phyloP scores from a whole-genome alignment of 306 rosid genomes.

The Ormosia semicastrata region DNA sequence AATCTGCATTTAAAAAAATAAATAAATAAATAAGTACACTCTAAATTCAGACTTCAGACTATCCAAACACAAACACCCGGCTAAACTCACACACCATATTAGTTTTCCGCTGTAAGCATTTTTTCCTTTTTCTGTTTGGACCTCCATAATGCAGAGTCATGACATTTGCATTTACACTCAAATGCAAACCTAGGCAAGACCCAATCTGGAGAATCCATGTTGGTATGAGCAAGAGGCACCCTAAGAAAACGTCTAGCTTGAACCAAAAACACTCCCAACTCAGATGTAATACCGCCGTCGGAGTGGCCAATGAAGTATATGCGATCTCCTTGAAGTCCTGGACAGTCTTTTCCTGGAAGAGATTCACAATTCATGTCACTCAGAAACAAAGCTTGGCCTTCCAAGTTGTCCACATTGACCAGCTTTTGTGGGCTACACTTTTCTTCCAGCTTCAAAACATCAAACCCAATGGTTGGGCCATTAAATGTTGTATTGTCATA shows the following conservation, averaged over 20 bases:
- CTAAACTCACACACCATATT: not conserved
- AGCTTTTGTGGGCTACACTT: not conserved
- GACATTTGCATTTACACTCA: not conserved
- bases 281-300: not conserved
- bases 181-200: not conserved
- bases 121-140: too few relatives aligned
- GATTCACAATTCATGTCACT: not conserved
- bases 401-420: not conserved
- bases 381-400: not conserved
- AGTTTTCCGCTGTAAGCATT: not conserved
- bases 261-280: not conserved
- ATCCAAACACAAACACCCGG: too few relatives aligned
- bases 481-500: not conserved
- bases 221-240: not conserved
- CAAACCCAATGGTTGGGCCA: not conserved
- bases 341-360: not conserved
- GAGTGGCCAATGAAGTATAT: not conserved
- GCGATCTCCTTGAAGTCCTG: not conserved
- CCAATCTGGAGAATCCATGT: not conserved
- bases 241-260: not conserved
- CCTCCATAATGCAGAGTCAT: not conserved
- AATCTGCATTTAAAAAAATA: too few relatives aligned
- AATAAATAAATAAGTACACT: too few relatives aligned
- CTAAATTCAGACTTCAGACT: too few relatives aligned
- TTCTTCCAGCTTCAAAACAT: not conserved